Evolutionary conservation across 305 asterid species (phyloP).

Genomic region (Solanum chacoense): DNA sequence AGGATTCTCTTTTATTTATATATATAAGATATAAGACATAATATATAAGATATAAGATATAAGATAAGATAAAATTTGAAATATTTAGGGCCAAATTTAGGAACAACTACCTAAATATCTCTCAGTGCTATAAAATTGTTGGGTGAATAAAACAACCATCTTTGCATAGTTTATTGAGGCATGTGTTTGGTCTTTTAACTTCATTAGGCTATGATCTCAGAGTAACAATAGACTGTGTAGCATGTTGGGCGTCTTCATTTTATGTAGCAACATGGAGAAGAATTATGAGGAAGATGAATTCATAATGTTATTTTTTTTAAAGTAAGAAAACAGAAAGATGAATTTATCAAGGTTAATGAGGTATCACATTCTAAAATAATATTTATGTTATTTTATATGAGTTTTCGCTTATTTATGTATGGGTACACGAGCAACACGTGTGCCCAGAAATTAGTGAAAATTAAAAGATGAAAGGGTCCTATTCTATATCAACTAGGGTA

Average conservation of each 20-base stretch:
- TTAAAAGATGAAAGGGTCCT: no score
- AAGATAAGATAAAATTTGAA: no score
- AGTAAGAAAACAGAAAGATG: not conserved
- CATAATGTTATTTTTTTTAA: not conserved
- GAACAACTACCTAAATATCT: no score
- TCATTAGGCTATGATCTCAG: not conserved
- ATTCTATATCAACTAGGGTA: not conserved
- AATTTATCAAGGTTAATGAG: not conserved
- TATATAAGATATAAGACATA: no score
- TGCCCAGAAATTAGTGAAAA: not conserved
- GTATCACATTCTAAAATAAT: no score
- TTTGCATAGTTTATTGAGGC: not conserved
- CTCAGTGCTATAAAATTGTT: no score
- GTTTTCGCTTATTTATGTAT: not conserved
- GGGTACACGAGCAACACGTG: not conserved
- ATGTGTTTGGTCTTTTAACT: not conserved
- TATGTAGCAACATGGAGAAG: not conserved
- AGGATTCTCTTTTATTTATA: no score
- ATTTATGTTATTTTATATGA: not conserved
- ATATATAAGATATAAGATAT: no score
- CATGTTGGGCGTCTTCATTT: not conserved
- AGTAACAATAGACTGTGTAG: not conserved
- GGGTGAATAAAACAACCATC: no score
- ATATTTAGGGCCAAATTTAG: no score
- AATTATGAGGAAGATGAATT: not conserved